phyloP scores from a whole-genome alignment of 148 eudicot genomes.

The Rhododendron williamsianum region DNA sequence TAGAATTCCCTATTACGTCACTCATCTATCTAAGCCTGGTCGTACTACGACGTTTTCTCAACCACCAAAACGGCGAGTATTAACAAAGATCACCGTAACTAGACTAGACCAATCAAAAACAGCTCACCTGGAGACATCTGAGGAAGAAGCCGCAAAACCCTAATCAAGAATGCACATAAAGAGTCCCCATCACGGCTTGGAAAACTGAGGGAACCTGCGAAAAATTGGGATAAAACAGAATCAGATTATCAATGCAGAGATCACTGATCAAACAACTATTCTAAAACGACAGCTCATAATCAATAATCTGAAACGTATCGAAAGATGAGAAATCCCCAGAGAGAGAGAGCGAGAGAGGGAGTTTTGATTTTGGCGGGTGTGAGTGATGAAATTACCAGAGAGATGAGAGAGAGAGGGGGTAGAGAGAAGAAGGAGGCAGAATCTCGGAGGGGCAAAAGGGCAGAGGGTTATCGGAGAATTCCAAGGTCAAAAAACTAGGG shows the following conservation, averaged over 20 bases:
- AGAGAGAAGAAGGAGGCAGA: neutral
- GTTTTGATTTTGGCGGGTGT: neutral
- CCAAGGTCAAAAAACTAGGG: slow-evolving; percentile 1
- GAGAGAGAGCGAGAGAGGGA: neutral
- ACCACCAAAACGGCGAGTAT: neutral
- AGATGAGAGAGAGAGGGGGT: neutral
- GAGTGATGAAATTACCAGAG: slow-evolving; percentile 1
- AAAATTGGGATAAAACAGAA: neutral
- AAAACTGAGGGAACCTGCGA: neutral
- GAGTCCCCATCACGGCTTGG: neutral
- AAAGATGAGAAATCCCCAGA: neutral
- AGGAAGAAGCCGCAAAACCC: neutral
- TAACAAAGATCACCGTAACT: neutral
- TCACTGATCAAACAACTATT: neutral
- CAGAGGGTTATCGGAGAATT: neutral
- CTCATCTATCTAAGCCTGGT: neutral
- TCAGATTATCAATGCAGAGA: neutral
- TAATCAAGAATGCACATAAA: neutral
- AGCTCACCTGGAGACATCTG: slow-evolving; percentile 5
- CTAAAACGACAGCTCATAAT: neutral
- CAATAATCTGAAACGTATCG: neutral
- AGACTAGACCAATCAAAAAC: neutral
- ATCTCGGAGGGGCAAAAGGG: neutral
- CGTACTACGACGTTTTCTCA: neutral
- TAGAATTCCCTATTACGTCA: neutral